Conservation (phyloP, 257 asterid genomes). For the Lithospermum erythrorhizon region DNA sequence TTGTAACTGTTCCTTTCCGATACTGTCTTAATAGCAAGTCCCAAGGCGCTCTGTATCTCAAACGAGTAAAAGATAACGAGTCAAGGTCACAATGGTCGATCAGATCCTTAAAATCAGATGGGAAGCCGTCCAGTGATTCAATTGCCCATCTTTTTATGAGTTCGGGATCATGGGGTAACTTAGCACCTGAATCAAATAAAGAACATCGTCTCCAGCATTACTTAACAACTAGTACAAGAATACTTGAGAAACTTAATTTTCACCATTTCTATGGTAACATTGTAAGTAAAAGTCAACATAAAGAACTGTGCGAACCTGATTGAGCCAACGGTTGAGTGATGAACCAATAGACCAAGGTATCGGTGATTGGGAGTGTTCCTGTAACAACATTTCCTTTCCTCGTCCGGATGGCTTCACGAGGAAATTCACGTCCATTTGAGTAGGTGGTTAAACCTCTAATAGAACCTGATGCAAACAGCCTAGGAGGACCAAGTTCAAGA, state of each 20-base stretch:
- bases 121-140: constrained; percentile 11
- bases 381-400: constrained; percentile 12
- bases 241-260: too few species aligned
- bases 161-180: constrained; percentile 19
- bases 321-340: constrained; percentile 9
- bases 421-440: constrained; percentile 19
- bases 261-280: too few species aligned
- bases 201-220: too few species aligned
- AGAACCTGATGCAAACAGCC: constrained; percentile 7
- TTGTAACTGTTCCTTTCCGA: constrained; percentile 19
- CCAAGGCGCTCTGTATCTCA: constrained; percentile 35
- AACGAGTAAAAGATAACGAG: constrained; percentile 19
- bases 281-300: neutral
- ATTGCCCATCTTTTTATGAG: constrained; percentile 16
- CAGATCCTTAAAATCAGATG: constrained; percentile 19
- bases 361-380: constrained; percentile 24
- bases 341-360: constrained; percentile 26
- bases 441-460: constrained; percentile 27
- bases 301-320: constrained; percentile 6
- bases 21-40: constrained; percentile 21
- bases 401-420: constrained; percentile 16
- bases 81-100: constrained; percentile 19
- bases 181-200: constrained; percentile 9
- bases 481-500: constrained; percentile 22
- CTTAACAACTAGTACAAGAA: too few species aligned